A percentile compares a stretch with the other conserved stretches of the same genome.
Conservation (phyloP, 345 rosid genomes). For the Ricinus communis region DNA sequence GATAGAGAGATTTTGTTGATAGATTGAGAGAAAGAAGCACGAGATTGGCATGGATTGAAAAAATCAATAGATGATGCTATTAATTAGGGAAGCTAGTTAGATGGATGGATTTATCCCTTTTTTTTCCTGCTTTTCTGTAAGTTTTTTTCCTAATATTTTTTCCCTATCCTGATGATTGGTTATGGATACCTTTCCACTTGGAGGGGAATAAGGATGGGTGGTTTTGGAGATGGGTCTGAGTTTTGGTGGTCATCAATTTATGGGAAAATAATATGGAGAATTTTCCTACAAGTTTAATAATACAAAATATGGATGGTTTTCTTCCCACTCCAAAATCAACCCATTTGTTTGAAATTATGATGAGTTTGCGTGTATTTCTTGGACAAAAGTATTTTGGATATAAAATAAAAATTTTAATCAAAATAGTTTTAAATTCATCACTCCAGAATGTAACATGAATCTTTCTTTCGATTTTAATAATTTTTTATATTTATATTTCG, state of each 20-base stretch:
- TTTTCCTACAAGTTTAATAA: neutral
- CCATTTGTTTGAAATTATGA: too few relatives aligned
- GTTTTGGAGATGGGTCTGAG: constrained; percentile 24
- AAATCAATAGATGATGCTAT: constrained; percentile 38
- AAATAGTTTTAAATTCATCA: too few relatives aligned
- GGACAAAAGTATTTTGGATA: too few relatives aligned
- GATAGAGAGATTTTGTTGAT: neutral
- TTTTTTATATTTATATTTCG: too few relatives aligned
- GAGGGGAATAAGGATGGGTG: constrained; percentile 44
- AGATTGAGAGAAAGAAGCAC: constrained; percentile 25
- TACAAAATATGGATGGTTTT: neutral
- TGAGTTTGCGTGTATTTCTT: too few relatives aligned
- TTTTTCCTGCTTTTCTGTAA: neutral
- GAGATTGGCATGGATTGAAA: constrained; percentile 32
- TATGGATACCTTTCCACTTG: constrained; percentile 19
- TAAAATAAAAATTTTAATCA: too few relatives aligned
- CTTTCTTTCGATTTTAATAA: too few relatives aligned
- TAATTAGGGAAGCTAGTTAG: constrained; percentile 27
- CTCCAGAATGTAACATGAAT: too few relatives aligned
- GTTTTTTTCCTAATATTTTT: neutral
- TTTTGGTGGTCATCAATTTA: constrained; percentile 40
- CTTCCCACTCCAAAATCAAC: too few relatives aligned
- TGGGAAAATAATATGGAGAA: neutral
- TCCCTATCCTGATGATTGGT: neutral
- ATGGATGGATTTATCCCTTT: too few relatives aligned